A percentile compares a stretch with the other conserved stretches of the same genome.
phyloP scores from a whole-genome alignment of 1,139 yeast species.

The Lodderomyces parapsilosis region DNA sequence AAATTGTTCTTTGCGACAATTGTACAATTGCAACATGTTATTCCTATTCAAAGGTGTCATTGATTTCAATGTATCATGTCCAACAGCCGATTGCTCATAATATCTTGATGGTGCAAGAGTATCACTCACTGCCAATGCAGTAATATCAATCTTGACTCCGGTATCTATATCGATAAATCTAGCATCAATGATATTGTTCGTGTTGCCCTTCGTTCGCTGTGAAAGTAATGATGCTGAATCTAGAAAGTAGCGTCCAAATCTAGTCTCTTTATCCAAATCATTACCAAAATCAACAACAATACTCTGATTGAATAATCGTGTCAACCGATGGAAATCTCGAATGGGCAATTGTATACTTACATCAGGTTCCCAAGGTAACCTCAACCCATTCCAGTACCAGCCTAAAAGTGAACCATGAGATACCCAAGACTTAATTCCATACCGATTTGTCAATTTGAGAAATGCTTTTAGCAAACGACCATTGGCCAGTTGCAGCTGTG shows the following conservation, averaged over 20 bases:
- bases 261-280: conserved; percentile 16
- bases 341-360: conserved; percentile 57
- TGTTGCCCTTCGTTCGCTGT: conserved; percentile 34
- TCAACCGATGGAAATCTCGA: conserved; percentile 40
- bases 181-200: conserved; percentile 72
- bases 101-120: conserved; percentile 34
- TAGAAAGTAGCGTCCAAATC: conserved; percentile 38
- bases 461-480: conserved; percentile 33
- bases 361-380: conserved; percentile 57
- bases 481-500: conserved; percentile 24
- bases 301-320: conserved; percentile 42
- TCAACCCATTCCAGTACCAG: conserved; percentile 56
- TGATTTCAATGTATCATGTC: conserved; percentile 15
- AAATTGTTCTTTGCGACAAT: conserved; percentile 50
- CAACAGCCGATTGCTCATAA: conserved; percentile 2
- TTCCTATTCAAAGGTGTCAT: conserved; percentile 19
- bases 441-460: conserved; percentile 29
- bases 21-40: conserved; percentile 28
- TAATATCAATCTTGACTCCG: conserved; percentile 72
- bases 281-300: conserved; percentile 38
- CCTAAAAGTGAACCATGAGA: conserved; percentile 54
- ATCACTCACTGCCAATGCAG: conserved; percentile 49
- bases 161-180: conserved; percentile 74
- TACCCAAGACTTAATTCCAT: conserved; percentile 37
- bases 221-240: conserved; percentile 41